Conservation (phyloP, 2,329 filamentous ascomycete species). For the Zasmidium angulare region DNA sequence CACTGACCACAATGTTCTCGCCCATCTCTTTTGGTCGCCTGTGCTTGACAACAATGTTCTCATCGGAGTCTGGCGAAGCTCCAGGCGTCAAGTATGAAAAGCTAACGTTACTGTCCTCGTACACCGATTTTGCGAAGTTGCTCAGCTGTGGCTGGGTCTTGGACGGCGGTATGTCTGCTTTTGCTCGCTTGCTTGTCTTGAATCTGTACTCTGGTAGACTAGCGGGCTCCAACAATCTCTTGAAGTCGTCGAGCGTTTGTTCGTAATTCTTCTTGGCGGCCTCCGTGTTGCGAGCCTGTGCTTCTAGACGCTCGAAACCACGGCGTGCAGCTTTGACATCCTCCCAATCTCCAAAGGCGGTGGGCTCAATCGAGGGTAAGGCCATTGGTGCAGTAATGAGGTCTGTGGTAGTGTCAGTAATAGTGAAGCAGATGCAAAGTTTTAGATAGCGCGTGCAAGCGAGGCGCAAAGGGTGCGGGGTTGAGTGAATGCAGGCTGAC, state of each 20-base stretch:
- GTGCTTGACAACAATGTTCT: background rate
- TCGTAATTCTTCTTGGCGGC: constrained; percentile 66
- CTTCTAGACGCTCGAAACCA: constrained; percentile 67
- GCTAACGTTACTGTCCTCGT: constrained; percentile 42
- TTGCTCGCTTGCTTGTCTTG: constrained; percentile 23
- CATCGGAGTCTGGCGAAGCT: constrained; percentile 20
- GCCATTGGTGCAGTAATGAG: constrained; percentile 48
- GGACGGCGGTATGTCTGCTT: constrained; percentile 7
- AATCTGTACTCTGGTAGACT: constrained; percentile 66
- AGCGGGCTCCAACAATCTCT: constrained; percentile 70
- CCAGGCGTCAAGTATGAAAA: constrained; percentile 36
- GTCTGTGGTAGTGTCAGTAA: constrained; percentile 33
- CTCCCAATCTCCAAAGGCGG: constrained; percentile 31
- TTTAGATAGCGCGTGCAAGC: background rate
- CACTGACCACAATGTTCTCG: background rate
- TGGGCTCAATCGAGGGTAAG: constrained; percentile 40
- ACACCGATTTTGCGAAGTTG: constrained; percentile 56
- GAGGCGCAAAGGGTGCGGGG: background rate
- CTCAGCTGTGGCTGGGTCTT: constrained; percentile 40
- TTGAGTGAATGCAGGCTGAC: constrained; percentile 23
- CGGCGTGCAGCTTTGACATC: constrained; percentile 32
- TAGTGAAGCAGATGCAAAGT: background rate
- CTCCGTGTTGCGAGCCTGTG: constrained; percentile 61
- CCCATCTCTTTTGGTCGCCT: background rate
- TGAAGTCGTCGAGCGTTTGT: constrained; percentile 70